Conservation (phyloP, 176 grass and related monocot genomes). For the Cymbopogon citratus region DNA sequence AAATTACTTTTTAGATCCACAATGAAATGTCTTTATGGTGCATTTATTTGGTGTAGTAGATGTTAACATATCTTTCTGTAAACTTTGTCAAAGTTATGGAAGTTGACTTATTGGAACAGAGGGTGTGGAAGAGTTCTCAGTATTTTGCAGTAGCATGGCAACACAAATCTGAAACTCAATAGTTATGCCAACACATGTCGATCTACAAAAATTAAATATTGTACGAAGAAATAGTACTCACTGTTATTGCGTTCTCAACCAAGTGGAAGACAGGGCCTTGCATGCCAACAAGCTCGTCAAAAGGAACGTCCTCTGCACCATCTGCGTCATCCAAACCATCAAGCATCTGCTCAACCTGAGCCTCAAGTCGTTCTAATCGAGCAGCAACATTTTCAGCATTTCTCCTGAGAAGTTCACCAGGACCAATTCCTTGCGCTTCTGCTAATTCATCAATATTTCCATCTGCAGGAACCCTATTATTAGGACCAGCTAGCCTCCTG, state of each 20-base stretch:
- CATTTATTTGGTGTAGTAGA: neutral
- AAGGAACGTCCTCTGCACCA: conserved; percentile 96
- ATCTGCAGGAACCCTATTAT: conserved; percentile 65
- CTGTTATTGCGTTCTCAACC: conserved; percentile 98
- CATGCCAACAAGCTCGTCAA: conserved; percentile 97
- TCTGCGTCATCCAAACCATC: conserved; percentile 98
- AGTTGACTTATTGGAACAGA: neutral
- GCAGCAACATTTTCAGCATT: conserved; percentile 99
- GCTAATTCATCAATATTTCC: conserved; percentile 62
- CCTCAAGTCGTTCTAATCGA: conserved; percentile 90
- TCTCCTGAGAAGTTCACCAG: conserved; percentile 81
- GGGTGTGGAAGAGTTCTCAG: neutral
- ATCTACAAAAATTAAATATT: neutral
- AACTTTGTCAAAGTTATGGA: neutral
- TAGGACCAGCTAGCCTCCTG: conserved; percentile 74
- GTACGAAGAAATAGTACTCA: conserved; percentile 36
- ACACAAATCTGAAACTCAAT: neutral
- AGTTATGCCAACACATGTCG: neutral
- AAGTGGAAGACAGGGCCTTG: conserved; percentile 99
- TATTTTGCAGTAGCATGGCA: neutral
- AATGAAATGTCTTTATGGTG: neutral
- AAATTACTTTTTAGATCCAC: neutral
- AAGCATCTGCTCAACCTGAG: conserved; percentile 98
- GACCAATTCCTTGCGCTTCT: conserved; percentile 77
- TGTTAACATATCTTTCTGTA: neutral